These are phyloP conservation scores for Panellus pusillus DNA, from an alignment of 768 basidiomycete genomes.

Conservation along the genomic window DNA sequence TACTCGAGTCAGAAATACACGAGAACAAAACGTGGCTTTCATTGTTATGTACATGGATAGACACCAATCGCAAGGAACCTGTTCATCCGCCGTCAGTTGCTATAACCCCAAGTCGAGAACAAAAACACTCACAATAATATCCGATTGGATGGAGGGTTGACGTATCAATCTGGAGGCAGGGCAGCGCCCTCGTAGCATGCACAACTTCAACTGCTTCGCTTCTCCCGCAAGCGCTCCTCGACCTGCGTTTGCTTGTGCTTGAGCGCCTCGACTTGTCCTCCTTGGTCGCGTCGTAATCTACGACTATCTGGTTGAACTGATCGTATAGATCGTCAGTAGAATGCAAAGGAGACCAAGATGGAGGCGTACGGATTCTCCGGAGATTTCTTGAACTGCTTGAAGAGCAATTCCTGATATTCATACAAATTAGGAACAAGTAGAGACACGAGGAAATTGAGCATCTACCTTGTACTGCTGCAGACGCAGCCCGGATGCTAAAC, in stretches of 20 bases:
- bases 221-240: slow-evolving; percentile 63
- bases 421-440: neutral
- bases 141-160: slow-evolving; percentile 1
- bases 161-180: neutral
- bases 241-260: slow-evolving; percentile 65
- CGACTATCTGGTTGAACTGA: slow-evolving; percentile 78
- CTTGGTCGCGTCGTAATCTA: slow-evolving; percentile 84
- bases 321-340: neutral
- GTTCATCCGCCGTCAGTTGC: neutral
- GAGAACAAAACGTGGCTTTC: slow-evolving; percentile 7
- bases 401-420: slow-evolving; percentile 66
- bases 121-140: slow-evolving; percentile 4
- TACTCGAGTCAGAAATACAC: slow-evolving; percentile 1
- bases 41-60: slow-evolving; percentile 11
- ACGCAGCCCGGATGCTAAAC: slow-evolving; percentile 79
- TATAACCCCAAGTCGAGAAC: neutral
- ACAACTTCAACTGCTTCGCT: slow-evolving; percentile 20
- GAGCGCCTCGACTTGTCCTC: slow-evolving; percentile 81
- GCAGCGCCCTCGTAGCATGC: slow-evolving; percentile 2
- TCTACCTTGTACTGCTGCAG: slow-evolving; percentile 83
- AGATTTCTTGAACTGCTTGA: slow-evolving; percentile 95
- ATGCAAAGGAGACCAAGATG: neutral
- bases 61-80: neutral
- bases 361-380: slow-evolving; percentile 87
- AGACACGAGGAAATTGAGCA: slow-evolving; percentile 8